Evolutionary conservation across 495 filamentous ascomycete genomes (phyloP).

Genomic region (Neurospora sp.): DNA sequence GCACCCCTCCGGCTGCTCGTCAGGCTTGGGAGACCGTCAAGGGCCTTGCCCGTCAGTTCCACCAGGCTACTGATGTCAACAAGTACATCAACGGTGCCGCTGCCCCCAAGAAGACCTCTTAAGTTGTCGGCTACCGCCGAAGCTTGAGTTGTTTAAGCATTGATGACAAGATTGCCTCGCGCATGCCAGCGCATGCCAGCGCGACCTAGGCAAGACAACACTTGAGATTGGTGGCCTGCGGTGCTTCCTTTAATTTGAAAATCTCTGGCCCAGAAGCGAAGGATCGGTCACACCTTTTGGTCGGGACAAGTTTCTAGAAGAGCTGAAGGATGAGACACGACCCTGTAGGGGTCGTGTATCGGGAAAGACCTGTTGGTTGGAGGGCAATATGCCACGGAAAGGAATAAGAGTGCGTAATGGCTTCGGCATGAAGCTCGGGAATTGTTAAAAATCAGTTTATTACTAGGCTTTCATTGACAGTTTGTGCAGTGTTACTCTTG

Average conservation of each 20-base stretch:
- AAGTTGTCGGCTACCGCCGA: conserved; percentile 1
- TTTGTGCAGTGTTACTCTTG: neutral
- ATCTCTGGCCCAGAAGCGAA: neutral
- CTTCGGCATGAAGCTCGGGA: neutral
- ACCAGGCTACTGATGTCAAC: conserved; percentile 67
- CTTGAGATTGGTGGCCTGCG: neutral
- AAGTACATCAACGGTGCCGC: conserved; percentile 51
- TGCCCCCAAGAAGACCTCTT: conserved; percentile 43
- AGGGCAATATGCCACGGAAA: neutral
- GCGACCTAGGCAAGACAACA: conserved; percentile 7
- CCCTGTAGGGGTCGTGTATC: neutral
- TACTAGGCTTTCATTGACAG: neutral
- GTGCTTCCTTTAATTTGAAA: neutral
- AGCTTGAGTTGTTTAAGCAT: neutral
- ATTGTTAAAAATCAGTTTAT: neutral
- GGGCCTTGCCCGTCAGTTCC: conserved; percentile 56
- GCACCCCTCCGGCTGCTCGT: conserved; percentile 72
- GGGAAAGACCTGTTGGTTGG: neutral
- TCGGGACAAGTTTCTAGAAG: neutral
- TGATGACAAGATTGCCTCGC: conserved; percentile 8
- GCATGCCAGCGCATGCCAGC: neutral
- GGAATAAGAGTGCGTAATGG: neutral
- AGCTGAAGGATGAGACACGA: neutral
- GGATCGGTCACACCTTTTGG: neutral
- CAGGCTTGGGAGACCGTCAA: conserved; percentile 79